Percentiles rank a stretch among this genome's conserved stretches.
These are phyloP conservation scores for Alternaria gaisen DNA, from an alignment of 2,329 filamentous ascomycete species.

Conservation along the genomic window DNA sequence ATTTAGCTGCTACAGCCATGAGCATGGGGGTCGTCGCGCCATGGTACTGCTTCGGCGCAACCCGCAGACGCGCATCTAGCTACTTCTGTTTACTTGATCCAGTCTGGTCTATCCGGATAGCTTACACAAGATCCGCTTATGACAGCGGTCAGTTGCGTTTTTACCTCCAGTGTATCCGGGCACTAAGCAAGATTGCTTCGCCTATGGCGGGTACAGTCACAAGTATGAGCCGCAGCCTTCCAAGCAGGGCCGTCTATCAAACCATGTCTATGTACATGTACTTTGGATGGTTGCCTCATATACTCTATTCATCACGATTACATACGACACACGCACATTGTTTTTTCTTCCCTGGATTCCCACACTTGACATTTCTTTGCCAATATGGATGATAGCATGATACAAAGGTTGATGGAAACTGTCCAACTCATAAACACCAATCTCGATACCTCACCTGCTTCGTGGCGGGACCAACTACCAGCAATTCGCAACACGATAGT, in stretches of 20 bases:
- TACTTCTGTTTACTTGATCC: neutral
- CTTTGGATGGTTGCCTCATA: neutral
- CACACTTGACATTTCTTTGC: neutral
- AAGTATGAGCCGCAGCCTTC: neutral
- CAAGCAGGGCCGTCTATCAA: neutral
- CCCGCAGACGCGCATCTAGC: neutral
- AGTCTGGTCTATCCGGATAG: neutral
- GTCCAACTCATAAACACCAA: constrained; percentile 45
- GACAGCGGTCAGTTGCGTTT: neutral
- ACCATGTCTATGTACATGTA: neutral
- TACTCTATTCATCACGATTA: neutral
- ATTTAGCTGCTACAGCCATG: neutral
- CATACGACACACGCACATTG: neutral
- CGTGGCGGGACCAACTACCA: constrained; percentile 41
- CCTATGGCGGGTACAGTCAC: neutral
- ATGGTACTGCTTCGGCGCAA: neutral
- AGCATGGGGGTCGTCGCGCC: neutral
- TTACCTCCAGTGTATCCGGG: neutral
- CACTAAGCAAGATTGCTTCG: neutral
- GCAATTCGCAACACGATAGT: constrained; percentile 29
- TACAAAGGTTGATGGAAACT: constrained; percentile 31
- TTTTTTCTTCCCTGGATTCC: neutral
- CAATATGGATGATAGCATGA: constrained; percentile 28
- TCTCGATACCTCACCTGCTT: constrained; percentile 42
- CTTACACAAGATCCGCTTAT: neutral